Conservation (phyloP, 2,329 filamentous ascomycete species). For the Anisogramma anomala region DNA sequence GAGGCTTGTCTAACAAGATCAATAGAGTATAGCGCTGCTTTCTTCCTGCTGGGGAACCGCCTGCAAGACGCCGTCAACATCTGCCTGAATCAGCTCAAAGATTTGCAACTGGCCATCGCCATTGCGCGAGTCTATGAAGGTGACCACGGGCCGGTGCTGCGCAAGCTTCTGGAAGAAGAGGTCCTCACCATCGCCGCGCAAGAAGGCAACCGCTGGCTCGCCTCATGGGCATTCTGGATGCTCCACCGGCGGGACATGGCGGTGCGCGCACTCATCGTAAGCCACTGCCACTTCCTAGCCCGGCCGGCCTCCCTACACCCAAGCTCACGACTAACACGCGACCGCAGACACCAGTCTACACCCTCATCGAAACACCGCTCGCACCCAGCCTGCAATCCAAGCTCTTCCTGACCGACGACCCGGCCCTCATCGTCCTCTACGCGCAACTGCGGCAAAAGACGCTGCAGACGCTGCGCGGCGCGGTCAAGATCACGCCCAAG, state of each 20-base stretch:
- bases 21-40: slow-evolving; percentile 82
- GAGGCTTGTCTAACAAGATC: slow-evolving; percentile 30
- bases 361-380: slow-evolving; percentile 56
- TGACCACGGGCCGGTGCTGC: slow-evolving; percentile 63
- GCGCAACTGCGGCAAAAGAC: slow-evolving; percentile 72
- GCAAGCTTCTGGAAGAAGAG: slow-evolving; percentile 64
- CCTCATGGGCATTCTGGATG: slow-evolving; percentile 94
- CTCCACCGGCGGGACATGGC: slow-evolving; percentile 71
- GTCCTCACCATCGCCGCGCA: slow-evolving; percentile 66
- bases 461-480: slow-evolving; percentile 73
- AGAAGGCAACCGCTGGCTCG: slow-evolving; percentile 84
- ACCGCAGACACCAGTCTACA: slow-evolving; percentile 65
- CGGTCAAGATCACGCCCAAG: slow-evolving; percentile 63
- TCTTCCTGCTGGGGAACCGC: slow-evolving; percentile 83
- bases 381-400: slow-evolving; percentile 62
- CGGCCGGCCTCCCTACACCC: too few species aligned
- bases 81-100: slow-evolving; percentile 74
- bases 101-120: slow-evolving; percentile 80
- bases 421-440: slow-evolving; percentile 78
- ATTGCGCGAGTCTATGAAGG: slow-evolving; percentile 82
- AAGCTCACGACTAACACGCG: background rate
- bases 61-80: slow-evolving; percentile 77
- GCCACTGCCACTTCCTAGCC: slow-evolving; percentile 20
- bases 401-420: slow-evolving; percentile 80
- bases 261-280: slow-evolving; percentile 68